phyloP scores from a whole-genome alignment of 2,329 filamentous ascomycete species.

The Arthrobotrys sphaeroides region DNA sequence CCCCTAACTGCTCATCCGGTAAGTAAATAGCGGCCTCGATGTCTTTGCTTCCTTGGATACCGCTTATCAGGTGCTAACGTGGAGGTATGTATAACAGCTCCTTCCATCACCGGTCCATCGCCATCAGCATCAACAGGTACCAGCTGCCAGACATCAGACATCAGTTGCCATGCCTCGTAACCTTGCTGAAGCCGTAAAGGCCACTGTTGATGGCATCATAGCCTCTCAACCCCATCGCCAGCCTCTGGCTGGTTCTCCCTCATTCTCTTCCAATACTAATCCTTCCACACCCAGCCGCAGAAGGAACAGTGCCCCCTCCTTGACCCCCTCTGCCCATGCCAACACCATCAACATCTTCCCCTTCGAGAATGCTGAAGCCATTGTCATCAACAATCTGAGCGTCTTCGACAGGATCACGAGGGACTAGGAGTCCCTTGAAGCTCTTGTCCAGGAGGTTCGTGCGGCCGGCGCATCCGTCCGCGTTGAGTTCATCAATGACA shows the following conservation, averaged over 20 bases:
- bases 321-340: background rate
- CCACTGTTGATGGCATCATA: background rate
- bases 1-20: background rate
- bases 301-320: background rate
- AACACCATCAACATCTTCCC: background rate
- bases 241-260: background rate
- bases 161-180: background rate
- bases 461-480: background rate
- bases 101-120: background rate
- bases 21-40: background rate
- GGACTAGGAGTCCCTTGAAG: conserved; percentile 4
- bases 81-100: too few relatives aligned
- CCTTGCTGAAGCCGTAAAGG: background rate
- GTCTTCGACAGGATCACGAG: background rate
- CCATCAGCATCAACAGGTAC: background rate
- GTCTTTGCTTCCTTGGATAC: too few relatives aligned
- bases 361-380: background rate
- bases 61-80: too few relatives aligned
- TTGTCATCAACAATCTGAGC: background rate
- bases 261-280: background rate
- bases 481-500: background rate
- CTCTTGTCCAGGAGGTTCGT: background rate
- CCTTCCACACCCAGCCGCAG: background rate
- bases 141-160: background rate
- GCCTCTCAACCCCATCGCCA: background rate